Evolutionary conservation across 2,329 filamentous ascomycete genomes (phyloP).

Genomic region (Epichloe gansuensis): DNA sequence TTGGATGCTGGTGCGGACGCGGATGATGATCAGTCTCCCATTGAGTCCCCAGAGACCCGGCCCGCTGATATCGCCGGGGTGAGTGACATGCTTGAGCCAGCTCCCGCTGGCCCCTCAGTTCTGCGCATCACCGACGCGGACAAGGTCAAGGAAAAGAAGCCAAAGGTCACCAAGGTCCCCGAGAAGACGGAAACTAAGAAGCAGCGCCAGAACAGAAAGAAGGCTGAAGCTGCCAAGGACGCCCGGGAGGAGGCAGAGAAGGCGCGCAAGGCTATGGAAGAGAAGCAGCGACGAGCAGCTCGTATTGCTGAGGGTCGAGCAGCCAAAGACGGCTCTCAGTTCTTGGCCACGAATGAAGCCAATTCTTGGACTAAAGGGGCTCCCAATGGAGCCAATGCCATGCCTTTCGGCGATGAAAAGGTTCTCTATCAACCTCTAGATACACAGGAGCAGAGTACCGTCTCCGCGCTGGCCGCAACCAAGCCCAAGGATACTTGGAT

Average conservation of each 20-base stretch:
- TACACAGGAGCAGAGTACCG: conserved; percentile 34
- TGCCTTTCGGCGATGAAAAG: conserved; percentile 17
- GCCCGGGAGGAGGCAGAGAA: conserved; percentile 66
- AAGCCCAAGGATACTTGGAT: conserved; percentile 32
- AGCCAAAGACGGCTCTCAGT: conserved; percentile 64
- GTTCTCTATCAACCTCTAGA: conserved; percentile 39
- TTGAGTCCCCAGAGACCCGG: conserved; percentile 48
- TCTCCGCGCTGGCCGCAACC: conserved; percentile 16
- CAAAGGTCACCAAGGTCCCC: conserved; percentile 47
- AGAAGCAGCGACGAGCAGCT: conserved; percentile 72
- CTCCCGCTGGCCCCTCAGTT: conserved; percentile 54
- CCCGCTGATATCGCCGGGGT: conserved; percentile 55
- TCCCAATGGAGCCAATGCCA: conserved; percentile 20
- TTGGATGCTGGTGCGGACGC: conserved; percentile 58
- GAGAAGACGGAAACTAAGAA: conserved; percentile 79
- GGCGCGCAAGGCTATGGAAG: conserved; percentile 60
- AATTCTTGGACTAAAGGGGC: conserved; percentile 31
- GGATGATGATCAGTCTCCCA: conserved; percentile 67
- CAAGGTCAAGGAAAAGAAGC: conserved; percentile 50
- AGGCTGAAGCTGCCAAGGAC: conserved; percentile 68
- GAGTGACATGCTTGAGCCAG: conserved; percentile 81
- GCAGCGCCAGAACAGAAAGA: conserved; percentile 83
- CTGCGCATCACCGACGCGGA: conserved; percentile 61
- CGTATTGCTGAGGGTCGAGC: conserved; percentile 71
- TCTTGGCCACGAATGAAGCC: conserved; percentile 31